A percentile compares a stretch with the other conserved stretches of the same genome.
phyloP scores from a whole-genome alignment of 176 grass and related monocot species.

The Oryza nivara region DNA sequence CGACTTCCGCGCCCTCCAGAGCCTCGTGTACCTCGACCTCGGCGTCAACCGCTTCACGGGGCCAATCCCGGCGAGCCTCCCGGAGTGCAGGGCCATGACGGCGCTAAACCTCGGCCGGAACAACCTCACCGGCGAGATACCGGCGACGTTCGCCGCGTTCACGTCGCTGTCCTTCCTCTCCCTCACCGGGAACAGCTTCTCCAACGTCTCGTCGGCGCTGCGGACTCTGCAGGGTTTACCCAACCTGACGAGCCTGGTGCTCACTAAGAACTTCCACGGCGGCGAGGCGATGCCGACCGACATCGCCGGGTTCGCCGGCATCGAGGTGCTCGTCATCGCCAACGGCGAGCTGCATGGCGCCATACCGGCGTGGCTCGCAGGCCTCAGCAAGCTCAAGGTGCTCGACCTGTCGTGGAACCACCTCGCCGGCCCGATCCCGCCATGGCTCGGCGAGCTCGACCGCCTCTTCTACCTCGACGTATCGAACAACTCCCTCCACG shows the following conservation, averaged over 20 bases:
- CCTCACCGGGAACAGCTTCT: constrained; percentile 60
- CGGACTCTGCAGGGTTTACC: constrained; percentile 48
- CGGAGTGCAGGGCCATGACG: constrained; percentile 40
- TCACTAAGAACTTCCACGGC: constrained; percentile 60
- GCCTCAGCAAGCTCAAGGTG: constrained; percentile 61
- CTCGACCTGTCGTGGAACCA: constrained; percentile 75
- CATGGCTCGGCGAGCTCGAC: constrained; percentile 52
- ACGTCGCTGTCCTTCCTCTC: constrained; percentile 58
- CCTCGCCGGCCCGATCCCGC: constrained; percentile 56
- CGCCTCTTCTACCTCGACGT: constrained; percentile 75
- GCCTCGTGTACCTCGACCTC: constrained; percentile 59
- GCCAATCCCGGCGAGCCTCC: constrained; percentile 45
- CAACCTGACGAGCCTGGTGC: constrained; percentile 60
- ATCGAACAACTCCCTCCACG: constrained; percentile 62
- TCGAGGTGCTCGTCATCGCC: constrained; percentile 63
- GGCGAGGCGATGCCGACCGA: constrained; percentile 48
- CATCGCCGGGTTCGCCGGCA: constrained; percentile 43
- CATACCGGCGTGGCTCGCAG: constrained; percentile 51
- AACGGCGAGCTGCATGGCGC: constrained; percentile 51
- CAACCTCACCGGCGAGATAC: constrained; percentile 57
- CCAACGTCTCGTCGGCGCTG: constrained; percentile 63
- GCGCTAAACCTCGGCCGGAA: constrained; percentile 70
- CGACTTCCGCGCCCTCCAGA: constrained; percentile 36
- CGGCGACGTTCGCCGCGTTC: constrained; percentile 47
- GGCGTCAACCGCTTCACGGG: constrained; percentile 52